Evolutionary conservation across 306 rosid genomes (phyloP).

Genomic region (Cotoneaster glaucophyllus): DNA sequence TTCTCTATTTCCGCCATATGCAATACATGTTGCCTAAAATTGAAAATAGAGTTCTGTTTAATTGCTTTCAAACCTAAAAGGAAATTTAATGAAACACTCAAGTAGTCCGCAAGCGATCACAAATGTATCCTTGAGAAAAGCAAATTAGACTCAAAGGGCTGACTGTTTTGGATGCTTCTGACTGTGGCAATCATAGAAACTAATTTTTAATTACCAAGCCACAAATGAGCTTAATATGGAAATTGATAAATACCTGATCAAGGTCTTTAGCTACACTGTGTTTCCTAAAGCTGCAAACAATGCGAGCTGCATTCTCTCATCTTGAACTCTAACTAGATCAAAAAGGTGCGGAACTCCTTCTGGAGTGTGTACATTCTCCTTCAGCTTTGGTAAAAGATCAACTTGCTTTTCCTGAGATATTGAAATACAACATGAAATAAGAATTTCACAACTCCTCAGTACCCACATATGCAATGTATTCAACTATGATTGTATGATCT

Average conservation of each 20-base stretch:
- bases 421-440: constrained; percentile 6
- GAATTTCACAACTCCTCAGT: constrained; percentile 2
- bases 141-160: too few relatives aligned
- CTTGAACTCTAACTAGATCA: constrained; percentile 70
- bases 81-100: neutral
- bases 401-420: constrained; percentile 77
- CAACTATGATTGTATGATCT: neutral
- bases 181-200: too few relatives aligned
- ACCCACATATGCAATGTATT: neutral
- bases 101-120: neutral
- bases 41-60: constrained; percentile 11
- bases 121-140: neutral
- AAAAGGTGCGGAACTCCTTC: constrained; percentile 92
- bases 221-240: too few relatives aligned
- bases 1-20: too few relatives aligned
- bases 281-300: constrained; percentile 70
- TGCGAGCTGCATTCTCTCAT: constrained; percentile 89
- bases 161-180: too few relatives aligned
- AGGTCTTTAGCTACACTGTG: constrained; percentile 81
- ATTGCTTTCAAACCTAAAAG: neutral
- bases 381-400: constrained; percentile 53
- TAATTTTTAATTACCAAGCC: too few relatives aligned
- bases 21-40: too few relatives aligned
- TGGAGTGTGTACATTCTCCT: constrained; percentile 58
- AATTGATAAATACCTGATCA: constrained; percentile 62